Percentiles rank a stretch among this genome's conserved stretches.
These are phyloP conservation scores for Neltuma alba DNA, from an alignment of 306 rosid genomes.

Conservation along the genomic window DNA sequence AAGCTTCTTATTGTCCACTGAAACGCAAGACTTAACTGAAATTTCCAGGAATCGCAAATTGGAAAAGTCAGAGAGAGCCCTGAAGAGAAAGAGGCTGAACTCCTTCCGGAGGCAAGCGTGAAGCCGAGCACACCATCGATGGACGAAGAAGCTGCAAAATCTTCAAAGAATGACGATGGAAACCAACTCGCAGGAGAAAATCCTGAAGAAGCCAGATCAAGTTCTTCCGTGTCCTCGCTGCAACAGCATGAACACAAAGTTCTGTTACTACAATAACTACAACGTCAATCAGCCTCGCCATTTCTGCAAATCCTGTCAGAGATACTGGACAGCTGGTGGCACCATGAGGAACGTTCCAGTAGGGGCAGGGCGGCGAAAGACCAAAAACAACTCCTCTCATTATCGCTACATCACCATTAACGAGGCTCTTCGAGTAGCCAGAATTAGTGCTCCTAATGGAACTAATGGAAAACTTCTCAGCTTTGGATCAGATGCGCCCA, in stretches of 20 bases:
- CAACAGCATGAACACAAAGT: conserved; percentile 88
- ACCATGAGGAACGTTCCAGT: conserved; percentile 91
- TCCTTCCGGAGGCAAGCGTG: conserved; percentile 41
- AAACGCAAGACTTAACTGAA: background rate
- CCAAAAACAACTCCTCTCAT: conserved; percentile 63
- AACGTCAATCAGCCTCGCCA: conserved; percentile 90
- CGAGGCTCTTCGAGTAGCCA: conserved; percentile 73
- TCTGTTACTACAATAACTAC: conserved; percentile 94
- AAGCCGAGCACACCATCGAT: conserved; percentile 56
- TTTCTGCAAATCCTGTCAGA: conserved; percentile 92
- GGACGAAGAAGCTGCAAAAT: conserved; percentile 53
- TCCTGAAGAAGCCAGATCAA: conserved; percentile 84
- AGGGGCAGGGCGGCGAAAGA: conserved; percentile 86
- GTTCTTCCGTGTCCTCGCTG: conserved; percentile 89
- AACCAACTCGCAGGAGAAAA: conserved; percentile 54
- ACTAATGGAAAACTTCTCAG: conserved; percentile 70
- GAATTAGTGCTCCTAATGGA: conserved; percentile 50
- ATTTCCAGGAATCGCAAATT: conserved; percentile 55
- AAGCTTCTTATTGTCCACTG: background rate
- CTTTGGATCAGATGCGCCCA: conserved; percentile 61
- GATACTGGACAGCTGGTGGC: conserved; percentile 97
- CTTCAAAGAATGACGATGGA: conserved; percentile 54
- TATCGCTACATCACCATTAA: conserved; percentile 67
- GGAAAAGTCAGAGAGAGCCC: conserved; percentile 38
- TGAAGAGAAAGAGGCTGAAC: conserved; percentile 45